Conservation (phyloP, 768 basidiomycete species). For the Boletellus ananas region DNA sequence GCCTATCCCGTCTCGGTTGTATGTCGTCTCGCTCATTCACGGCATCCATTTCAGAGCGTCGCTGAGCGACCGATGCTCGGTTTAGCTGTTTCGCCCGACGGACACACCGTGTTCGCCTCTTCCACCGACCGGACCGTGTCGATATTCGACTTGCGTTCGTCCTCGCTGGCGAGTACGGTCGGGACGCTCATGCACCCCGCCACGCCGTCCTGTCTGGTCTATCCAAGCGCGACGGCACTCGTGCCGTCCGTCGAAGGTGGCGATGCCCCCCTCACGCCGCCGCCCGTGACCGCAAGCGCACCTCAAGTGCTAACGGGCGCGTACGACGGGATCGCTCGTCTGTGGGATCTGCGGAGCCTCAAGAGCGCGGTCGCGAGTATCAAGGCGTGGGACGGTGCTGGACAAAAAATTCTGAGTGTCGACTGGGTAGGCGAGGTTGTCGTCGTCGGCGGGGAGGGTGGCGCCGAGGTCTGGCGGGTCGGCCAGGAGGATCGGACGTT, state of each 20-base stretch:
- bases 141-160: slow-evolving; percentile 61
- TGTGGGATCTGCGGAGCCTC: too few relatives aligned
- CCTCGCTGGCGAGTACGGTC: slow-evolving; percentile 34
- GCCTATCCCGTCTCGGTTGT: too few relatives aligned
- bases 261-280: too few relatives aligned
- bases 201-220: slow-evolving; percentile 61
- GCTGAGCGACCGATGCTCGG: slow-evolving; percentile 76
- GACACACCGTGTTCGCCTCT: slow-evolving; percentile 49
- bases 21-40: too few relatives aligned
- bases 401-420: slow-evolving; percentile 57
- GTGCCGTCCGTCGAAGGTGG: too few relatives aligned
- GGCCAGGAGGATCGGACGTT: too few relatives aligned
- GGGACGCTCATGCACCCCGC: slow-evolving; percentile 56
- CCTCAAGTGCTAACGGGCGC: too few relatives aligned
- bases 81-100: slow-evolving; percentile 46
- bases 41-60: slow-evolving; percentile 50
- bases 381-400: too few relatives aligned
- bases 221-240: slow-evolving; percentile 13
- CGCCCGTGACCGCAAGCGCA: too few relatives aligned
- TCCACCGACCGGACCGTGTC: slow-evolving; percentile 75
- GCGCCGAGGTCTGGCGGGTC: too few relatives aligned
- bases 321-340: too few relatives aligned
- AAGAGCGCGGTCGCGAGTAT: slow-evolving; percentile 63
- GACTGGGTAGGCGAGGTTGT: slow-evolving; percentile 59
- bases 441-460: slow-evolving; percentile 61